Percentiles rank a stretch among this genome's conserved stretches.
Evolutionary conservation across 176 grass and related monocot genomes (phyloP).

Genomic region (Echinochloa phyllopogon): DNA sequence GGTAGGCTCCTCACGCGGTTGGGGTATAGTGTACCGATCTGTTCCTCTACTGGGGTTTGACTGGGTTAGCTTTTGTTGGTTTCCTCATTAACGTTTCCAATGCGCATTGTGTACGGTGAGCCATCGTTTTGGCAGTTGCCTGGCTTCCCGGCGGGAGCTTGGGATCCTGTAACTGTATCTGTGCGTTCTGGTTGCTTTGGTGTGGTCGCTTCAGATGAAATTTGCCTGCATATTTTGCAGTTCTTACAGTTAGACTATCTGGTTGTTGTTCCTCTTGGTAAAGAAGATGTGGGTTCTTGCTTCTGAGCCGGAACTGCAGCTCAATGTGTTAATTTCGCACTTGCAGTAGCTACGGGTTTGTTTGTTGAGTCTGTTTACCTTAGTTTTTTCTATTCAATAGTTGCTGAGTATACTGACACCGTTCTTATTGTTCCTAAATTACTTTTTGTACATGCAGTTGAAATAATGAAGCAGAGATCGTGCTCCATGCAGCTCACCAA

Average conservation of each 20-base stretch:
- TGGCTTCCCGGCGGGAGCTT: slow-evolving; percentile 11
- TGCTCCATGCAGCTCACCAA: slow-evolving; percentile 96
- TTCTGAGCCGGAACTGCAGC: background rate
- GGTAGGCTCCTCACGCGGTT: background rate
- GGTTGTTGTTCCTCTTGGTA: background rate
- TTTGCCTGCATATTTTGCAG: background rate
- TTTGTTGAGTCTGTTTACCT: slow-evolving; percentile 7
- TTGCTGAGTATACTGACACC: background rate
- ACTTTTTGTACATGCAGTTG: slow-evolving; percentile 55
- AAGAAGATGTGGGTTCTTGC: background rate
- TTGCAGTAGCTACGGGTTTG: background rate
- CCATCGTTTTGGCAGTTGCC: slow-evolving; percentile 5
- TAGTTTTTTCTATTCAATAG: background rate
- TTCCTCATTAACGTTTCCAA: slow-evolving; percentile 5
- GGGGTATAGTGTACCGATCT: background rate
- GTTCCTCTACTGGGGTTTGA: slow-evolving; percentile 25
- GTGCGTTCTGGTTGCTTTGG: background rate
- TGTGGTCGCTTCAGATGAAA: slow-evolving; percentile 24
- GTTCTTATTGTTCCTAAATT: slow-evolving; percentile 20
- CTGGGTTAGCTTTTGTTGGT: background rate
- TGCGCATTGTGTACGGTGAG: background rate
- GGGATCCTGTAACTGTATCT: slow-evolving; percentile 34
- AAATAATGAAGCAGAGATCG: slow-evolving; percentile 93
- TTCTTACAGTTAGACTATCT: background rate
- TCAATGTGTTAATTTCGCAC: background rate